Conservation (phyloP, 257 asterid species). For the Solanum okadae region DNA sequence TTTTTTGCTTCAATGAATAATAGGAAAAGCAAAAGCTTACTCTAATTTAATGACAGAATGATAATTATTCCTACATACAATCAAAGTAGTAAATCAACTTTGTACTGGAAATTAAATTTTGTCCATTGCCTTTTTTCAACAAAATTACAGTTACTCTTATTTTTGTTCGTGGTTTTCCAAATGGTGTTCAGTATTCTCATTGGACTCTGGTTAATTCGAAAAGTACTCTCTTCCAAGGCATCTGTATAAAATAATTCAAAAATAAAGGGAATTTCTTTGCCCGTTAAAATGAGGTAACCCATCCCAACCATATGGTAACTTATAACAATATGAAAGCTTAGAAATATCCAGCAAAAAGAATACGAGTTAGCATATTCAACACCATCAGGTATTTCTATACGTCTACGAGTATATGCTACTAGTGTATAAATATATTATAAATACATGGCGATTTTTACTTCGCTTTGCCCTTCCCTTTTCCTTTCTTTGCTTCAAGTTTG, state of each 20-base stretch:
- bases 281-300: neutral
- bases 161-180: neutral
- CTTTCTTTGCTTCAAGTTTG: constrained; percentile 84
- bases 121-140: neutral
- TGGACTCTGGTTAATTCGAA: no score
- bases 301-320: neutral
- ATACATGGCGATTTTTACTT: constrained; percentile 19
- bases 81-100: neutral
- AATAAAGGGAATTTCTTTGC: neutral
- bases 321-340: neutral
- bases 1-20: neutral
- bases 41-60: neutral
- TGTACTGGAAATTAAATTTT: neutral
- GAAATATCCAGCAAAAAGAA: neutral
- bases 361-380: neutral
- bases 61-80: neutral
- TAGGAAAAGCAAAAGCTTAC: neutral
- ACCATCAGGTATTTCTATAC: neutral
- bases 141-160: neutral
- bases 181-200: accelerated
- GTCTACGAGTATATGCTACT: neutral
- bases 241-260: no score
- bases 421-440: neutral
- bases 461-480: constrained; percentile 89
- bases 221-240: neutral